Evolutionary conservation across 306 rosid genomes (phyloP), one percentile per base, ranked within the genome.

Genomic region (Trichosanthes cucumerina): DNA sequence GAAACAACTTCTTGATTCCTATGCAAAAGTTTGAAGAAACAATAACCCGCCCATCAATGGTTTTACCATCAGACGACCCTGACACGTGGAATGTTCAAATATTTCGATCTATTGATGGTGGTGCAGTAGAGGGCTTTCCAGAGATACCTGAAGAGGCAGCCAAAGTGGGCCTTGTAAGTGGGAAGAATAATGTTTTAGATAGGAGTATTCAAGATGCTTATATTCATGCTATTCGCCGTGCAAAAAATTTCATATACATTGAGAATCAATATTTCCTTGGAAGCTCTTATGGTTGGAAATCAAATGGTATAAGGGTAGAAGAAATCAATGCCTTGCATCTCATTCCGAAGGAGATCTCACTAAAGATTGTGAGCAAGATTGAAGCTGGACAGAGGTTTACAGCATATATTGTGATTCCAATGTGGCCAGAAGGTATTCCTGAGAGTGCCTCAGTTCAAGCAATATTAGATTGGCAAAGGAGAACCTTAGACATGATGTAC

Each of bases 391-490:
- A 94, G 79, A 86, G 93, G 54, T 94, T 94, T 70, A 41, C 78
- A 7, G 93, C 87, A 23, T 95, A 92, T 83, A 72, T 92, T 83
- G 93, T 94, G 23, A 84, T 95, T 43, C 98, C 96, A 71, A 89
- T 91, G 97, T 95, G 98, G 96, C 98, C 97, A 50, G 93, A 95
- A 86, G 96, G 97, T 44, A 64, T 85, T 24, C 98, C 98, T 16
- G 93, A 90, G 74, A 94, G 96, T 79, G 90, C 4, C 53, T 90
- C 96, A 33, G 92, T 90, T 81, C 98, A 90, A 43, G 96, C 96
- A 23, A 94, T 92, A 73, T 38, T 94, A 41, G 93, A 94, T 49
- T 94, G 98, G 96, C 96, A 92, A 44, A 87, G 92, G 68, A 88
- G 92, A 71, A 94, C 95, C 11, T 80, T 95, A 85, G 91, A 91